Percentiles rank a stretch among this genome's conserved stretches.
These are phyloP conservation scores for Ceriops decandra DNA, from an alignment of 345 rosid species.

Conservation along the genomic window DNA sequence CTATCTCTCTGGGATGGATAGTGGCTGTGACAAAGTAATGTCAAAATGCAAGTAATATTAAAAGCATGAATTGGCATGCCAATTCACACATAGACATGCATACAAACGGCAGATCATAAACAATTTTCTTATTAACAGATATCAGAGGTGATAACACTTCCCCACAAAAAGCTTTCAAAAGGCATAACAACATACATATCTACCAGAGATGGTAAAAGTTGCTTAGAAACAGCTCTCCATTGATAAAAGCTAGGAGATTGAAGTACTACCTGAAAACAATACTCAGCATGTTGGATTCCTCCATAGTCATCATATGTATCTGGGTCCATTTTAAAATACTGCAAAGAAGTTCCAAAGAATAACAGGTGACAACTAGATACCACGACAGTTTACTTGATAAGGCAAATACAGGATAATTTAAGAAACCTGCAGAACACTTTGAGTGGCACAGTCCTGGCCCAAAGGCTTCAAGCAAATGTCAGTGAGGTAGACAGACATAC, in stretches of 20 bases:
- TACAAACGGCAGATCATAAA: too few relatives aligned
- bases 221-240: background rate
- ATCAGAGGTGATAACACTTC: background rate
- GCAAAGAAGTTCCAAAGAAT: conserved; percentile 10
- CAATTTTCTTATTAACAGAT: background rate
- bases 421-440: conserved; percentile 28
- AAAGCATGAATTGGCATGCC: too few relatives aligned
- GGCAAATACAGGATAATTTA: conserved; percentile 2
- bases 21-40: too few relatives aligned
- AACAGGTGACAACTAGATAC: background rate
- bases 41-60: too few relatives aligned
- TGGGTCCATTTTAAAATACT: conserved; percentile 30
- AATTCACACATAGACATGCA: too few relatives aligned
- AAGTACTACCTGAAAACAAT: conserved; percentile 21
- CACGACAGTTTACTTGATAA: background rate
- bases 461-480: conserved; percentile 33
- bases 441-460: conserved; percentile 27
- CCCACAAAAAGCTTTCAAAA: background rate
- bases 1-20: too few relatives aligned
- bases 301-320: conserved; percentile 24
- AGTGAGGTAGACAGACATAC: conserved; percentile 21
- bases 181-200: background rate
- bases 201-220: background rate
- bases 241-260: conserved; percentile 4
- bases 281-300: conserved; percentile 27